Percentiles rank a stretch among this genome's conserved stretches.
phyloP scores from a whole-genome alignment of 208 protist genomes.

The Leishmania lainsoni region DNA sequence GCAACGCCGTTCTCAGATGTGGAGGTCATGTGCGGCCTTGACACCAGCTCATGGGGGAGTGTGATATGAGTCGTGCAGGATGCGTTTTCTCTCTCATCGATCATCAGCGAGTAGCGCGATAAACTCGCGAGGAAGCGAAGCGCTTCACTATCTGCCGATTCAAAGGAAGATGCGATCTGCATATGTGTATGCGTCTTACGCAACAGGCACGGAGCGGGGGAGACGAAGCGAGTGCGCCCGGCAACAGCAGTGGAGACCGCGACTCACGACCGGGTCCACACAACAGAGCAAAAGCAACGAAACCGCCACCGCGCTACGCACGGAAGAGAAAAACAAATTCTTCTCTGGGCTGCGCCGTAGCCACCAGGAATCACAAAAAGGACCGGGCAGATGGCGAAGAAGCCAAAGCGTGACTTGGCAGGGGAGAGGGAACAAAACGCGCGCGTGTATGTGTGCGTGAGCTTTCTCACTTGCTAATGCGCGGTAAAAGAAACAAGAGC shows the following conservation, averaged over 20 bases:
- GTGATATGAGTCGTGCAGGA: constrained; percentile 14
- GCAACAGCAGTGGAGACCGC: no score
- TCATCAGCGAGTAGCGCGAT: not conserved
- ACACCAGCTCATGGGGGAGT: constrained; percentile 16
- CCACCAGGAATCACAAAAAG: not conserved
- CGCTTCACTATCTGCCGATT: not conserved
- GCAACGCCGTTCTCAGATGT: constrained; percentile 7
- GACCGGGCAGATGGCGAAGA: not conserved
- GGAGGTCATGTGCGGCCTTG: not conserved
- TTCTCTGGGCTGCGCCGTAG: not conserved
- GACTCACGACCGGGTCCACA: not conserved
- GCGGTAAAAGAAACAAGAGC: no score
- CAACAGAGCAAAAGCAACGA: not conserved
- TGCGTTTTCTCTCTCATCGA: not conserved
- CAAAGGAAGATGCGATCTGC: not conserved
- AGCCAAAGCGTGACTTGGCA: not conserved
- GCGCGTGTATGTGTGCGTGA: not conserved
- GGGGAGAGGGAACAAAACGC: not conserved
- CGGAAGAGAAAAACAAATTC: not conserved
- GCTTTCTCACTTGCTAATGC: not conserved
- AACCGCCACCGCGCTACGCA: not conserved
- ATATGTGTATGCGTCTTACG: not conserved
- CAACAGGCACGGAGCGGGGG: not conserved
- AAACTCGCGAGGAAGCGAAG: not conserved
- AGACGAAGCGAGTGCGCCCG: not conserved